These are phyloP conservation scores for Acacia concinna DNA, from an alignment of 331 rosid species.

Conservation along the genomic window DNA sequence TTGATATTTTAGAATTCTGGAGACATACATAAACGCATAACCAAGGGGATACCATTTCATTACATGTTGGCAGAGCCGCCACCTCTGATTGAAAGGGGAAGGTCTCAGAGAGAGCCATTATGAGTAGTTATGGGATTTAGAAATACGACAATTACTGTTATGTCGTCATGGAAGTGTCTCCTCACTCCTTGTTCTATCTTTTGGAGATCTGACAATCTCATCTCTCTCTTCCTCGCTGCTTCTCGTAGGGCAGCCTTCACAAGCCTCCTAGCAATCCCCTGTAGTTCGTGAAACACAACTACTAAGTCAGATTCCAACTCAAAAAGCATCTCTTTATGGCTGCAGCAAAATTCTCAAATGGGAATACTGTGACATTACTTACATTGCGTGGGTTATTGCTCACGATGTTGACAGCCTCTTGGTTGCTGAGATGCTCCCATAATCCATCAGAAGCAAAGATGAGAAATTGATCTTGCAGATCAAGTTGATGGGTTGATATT, in stretches of 20 bases:
- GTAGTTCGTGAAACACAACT: slow-evolving; percentile 9
- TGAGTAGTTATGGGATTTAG: slow-evolving; percentile 45
- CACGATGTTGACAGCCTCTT: slow-evolving; percentile 77
- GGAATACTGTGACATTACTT: slow-evolving; percentile 21
- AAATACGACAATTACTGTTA: slow-evolving; percentile 71
- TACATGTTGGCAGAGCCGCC: slow-evolving; percentile 47
- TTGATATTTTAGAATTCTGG: neutral
- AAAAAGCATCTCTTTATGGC: neutral
- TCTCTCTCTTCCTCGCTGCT: slow-evolving; percentile 92
- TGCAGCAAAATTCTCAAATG: neutral
- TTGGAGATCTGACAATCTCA: slow-evolving; percentile 73
- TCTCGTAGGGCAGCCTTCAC: slow-evolving; percentile 74
- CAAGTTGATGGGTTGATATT: slow-evolving; percentile 54
- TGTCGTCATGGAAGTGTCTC: slow-evolving; percentile 93
- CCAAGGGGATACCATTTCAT: slow-evolving; percentile 6
- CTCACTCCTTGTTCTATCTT: slow-evolving; percentile 81
- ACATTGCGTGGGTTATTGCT: slow-evolving; percentile 64
- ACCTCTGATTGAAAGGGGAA: slow-evolving; percentile 68
- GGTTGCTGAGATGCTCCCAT: slow-evolving; percentile 95
- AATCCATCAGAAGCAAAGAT: slow-evolving; percentile 93
- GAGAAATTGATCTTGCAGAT: slow-evolving; percentile 69
- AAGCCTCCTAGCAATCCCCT: slow-evolving; percentile 90
- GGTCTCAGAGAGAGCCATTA: slow-evolving; percentile 36
- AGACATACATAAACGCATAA: neutral
- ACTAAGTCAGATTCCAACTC: neutral